Percentiles rank a stretch among this genome's conserved stretches.
Evolutionary conservation across 371 early-diverging fungal species (phyloP).

Genomic region (Mucor irregularis): DNA sequence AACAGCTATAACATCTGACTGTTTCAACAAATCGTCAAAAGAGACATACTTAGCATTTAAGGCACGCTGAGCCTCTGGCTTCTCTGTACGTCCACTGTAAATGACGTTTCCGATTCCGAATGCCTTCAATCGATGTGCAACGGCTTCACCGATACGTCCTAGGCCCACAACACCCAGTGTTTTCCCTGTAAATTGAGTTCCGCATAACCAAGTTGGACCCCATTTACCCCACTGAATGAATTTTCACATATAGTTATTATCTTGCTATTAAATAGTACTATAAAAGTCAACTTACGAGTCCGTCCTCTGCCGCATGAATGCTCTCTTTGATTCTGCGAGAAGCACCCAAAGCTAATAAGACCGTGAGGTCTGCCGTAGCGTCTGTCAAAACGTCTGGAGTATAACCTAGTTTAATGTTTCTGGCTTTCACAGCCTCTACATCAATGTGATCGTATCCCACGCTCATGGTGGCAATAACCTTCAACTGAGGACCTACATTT

Average conservation of each 20-base stretch:
- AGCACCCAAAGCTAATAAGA: slow-evolving; percentile 73
- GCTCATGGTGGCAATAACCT: slow-evolving; percentile 70
- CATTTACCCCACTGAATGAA: slow-evolving; percentile 72
- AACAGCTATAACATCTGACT: slow-evolving; percentile 74
- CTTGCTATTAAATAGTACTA: too few species aligned
- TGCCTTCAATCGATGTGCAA: slow-evolving; percentile 66
- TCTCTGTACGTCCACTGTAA: slow-evolving; percentile 53
- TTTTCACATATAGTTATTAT: neutral
- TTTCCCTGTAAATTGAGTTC: slow-evolving; percentile 73
- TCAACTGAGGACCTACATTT: slow-evolving; percentile 50
- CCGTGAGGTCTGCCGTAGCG: slow-evolving; percentile 83
- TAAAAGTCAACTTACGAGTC: slow-evolving; percentile 48
- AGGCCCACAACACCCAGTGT: slow-evolving; percentile 85
- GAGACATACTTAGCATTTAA: slow-evolving; percentile 45
- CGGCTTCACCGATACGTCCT: slow-evolving; percentile 83
- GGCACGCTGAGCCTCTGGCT: slow-evolving; percentile 34
- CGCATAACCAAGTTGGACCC: slow-evolving; percentile 75
- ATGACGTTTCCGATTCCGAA: slow-evolving; percentile 66
- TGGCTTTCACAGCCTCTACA: slow-evolving; percentile 44
- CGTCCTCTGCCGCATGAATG: slow-evolving; percentile 54
- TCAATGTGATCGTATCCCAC: slow-evolving; percentile 90
- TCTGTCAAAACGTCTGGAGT: slow-evolving; percentile 90
- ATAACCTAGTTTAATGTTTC: slow-evolving; percentile 68
- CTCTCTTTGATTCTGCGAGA: slow-evolving; percentile 70
- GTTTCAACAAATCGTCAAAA: slow-evolving; percentile 56